Evolutionary conservation across 2,329 filamentous ascomycete species (phyloP), one percentile per base, ranked within the genome.

Genomic region (Pseudogymnoascus sp.): DNA sequence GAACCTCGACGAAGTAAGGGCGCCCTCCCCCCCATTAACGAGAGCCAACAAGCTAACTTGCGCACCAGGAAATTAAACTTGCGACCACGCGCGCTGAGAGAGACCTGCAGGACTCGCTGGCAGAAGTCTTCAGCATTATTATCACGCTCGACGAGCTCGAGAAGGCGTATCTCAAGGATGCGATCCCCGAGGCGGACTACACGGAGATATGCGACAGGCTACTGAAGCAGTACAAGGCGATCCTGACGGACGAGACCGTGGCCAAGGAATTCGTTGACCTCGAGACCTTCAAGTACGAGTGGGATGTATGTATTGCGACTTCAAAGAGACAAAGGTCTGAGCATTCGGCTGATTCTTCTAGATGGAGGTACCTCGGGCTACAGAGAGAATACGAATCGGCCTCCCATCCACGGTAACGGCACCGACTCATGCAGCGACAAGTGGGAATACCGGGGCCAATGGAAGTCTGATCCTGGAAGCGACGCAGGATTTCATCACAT

Each of bases 401-500:
- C 89, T 99, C 75, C 93, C 95, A 25, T 92, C 91, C 6, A 97
- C 95, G 0, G 76, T 88, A 18, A 83, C 80, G 10, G 81, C 83
- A 67, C 76, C 78, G 23, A 76, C 81, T 2, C 75, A 78, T 14
- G 74, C 78, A 31, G 73, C 78, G 4, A 72, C 75, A 56, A 79
- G 73, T 63, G 75, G 78, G 70, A 82, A 65, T 66, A 66, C 69
- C 66, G 66, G 68, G 62, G 76, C 78, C 69, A 82, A 67, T 62
- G 84, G 85, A 8, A 79, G 85, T 2, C 76, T 97, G 37, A 96
- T 97, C 64, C 80, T 96, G 44, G 88, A 93, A 67, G 95, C 95
- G 1, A 97, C 93, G 0, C 93, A 99, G 75, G 96, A 97, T 75
- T 99, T 99, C 75, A 99, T 99, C 75, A 99, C 95, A 0, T 93